phyloP scores from a whole-genome alignment of 2,329 filamentous ascomycete species.

The Shiraia sp. region DNA sequence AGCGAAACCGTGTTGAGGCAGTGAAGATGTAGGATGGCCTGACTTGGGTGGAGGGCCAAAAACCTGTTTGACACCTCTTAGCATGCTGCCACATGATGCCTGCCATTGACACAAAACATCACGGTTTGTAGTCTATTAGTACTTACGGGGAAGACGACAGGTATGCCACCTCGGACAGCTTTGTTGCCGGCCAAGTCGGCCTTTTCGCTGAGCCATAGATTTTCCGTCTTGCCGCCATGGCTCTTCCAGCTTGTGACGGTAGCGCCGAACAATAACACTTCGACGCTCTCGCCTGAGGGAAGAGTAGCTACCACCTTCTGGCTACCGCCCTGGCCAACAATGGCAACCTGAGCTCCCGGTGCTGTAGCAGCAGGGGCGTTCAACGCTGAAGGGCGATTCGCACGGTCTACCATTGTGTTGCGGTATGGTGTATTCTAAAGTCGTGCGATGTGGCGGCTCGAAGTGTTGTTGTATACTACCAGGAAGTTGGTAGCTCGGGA shows the following conservation, averaged over 20 bases:
- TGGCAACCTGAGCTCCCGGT: slow-evolving; percentile 69
- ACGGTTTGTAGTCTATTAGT: too few species aligned
- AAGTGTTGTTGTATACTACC: too few species aligned
- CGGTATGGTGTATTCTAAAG: slow-evolving; percentile 4
- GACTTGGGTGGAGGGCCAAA: slow-evolving; percentile 78
- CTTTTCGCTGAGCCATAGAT: slow-evolving; percentile 81
- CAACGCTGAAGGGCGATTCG: slow-evolving; percentile 79
- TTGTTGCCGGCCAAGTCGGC: slow-evolving; percentile 85
- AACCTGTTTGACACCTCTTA: slow-evolving; percentile 57
- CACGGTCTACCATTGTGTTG: slow-evolving; percentile 73
- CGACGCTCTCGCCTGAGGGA: slow-evolving; percentile 83
- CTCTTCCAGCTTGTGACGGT: slow-evolving; percentile 95
- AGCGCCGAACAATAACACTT: slow-evolving; percentile 86
- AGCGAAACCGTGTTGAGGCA: slow-evolving; percentile 94
- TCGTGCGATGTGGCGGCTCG: slow-evolving; percentile 5
- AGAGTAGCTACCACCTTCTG: slow-evolving; percentile 76
- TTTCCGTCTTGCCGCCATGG: slow-evolving; percentile 70
- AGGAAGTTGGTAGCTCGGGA: background rate
- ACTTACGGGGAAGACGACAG: slow-evolving; percentile 87
- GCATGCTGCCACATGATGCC: background rate
- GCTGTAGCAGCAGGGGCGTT: slow-evolving; percentile 63
- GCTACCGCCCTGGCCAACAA: slow-evolving; percentile 73
- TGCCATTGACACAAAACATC: too few species aligned
- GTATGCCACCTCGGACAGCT: slow-evolving; percentile 88
- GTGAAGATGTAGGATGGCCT: slow-evolving; percentile 74